Evolutionary conservation across 2,329 filamentous ascomycete species (phyloP), one percentile per base, ranked within the genome.

Genomic region (Diaporthe batatas): DNA sequence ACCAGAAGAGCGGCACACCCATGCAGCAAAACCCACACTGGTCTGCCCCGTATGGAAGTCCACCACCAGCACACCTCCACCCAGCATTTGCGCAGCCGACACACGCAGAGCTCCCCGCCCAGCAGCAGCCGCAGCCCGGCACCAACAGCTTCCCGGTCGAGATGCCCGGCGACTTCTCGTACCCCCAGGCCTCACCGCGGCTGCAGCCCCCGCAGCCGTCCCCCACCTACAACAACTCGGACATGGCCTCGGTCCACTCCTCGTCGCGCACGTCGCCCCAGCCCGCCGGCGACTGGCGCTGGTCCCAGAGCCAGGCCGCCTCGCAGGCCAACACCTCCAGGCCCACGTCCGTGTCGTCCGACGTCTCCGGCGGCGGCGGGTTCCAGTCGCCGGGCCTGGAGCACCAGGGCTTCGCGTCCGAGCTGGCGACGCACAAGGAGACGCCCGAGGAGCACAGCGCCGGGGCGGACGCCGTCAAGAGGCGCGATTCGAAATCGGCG

Each of bases 151-250:
- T 67, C 18, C 76, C 68, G 16, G 79, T 84, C 72, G 84, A 86
- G 74, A 81, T 86, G 74, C 83, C 84, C 0, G 88, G 87, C 29
- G 88, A 90, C 76, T 87, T 81, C 77, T 85, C 84, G 75, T 81
- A 87, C 57, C 77, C 83, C 0, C 81, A 83, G 65, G 23, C 74
- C 3, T 79, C 79, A 11, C 78, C 80, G 8, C 75, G 75, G 23
- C 74, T 80, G 6, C 78, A 78, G 25, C 77, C 75, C 2, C 77
- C 78, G 6, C 80, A 80, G 25, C 76, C 79, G 0, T 82, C 83
- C 0, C 81, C 81, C 2, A 73, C 64, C 18, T 73, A 54, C 69
- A 72, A 58, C 34, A 72, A 58, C 34, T 70, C 75, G 71, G 69
- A 79, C 71, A 79, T 76, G 29, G 77, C 79, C 55, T 82, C 81